These are phyloP conservation scores for Colletotrichum lindemuthianum DNA, from an alignment of 2,329 filamentous ascomycete genomes.

Conservation along the genomic window DNA sequence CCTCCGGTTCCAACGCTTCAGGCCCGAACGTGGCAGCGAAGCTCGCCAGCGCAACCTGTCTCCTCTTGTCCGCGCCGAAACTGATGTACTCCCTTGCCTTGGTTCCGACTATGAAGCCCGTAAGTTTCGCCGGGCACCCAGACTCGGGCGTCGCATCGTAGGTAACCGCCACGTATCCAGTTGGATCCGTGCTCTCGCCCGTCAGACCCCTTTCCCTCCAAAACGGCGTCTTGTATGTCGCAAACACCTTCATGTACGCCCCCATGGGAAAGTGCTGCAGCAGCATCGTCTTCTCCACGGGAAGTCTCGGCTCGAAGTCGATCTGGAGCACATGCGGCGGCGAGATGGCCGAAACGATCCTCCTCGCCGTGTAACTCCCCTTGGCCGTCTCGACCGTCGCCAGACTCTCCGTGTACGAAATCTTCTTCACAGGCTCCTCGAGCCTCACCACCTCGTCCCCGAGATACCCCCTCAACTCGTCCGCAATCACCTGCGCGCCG, in stretches of 20 bases:
- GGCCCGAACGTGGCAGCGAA: constrained; percentile 32
- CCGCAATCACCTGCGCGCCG: constrained; percentile 31
- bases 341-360: constrained; percentile 32
- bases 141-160: constrained; percentile 28
- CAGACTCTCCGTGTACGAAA: constrained; percentile 22
- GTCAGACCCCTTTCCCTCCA: constrained; percentile 32
- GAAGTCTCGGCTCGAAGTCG: constrained; percentile 31
- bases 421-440: constrained; percentile 23
- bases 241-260: constrained; percentile 30
- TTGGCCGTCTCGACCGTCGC: constrained; percentile 19
- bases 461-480: constrained; percentile 24
- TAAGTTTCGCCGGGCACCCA: constrained; percentile 22
- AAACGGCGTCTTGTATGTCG: constrained; percentile 34
- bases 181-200: constrained; percentile 30
- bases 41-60: constrained; percentile 32
- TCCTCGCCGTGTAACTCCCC: constrained; percentile 5
- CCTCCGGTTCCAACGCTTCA: constrained; percentile 35
- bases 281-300: constrained; percentile 23
- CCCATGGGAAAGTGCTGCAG: constrained; percentile 35
- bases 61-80: constrained; percentile 28
- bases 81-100: constrained; percentile 30
- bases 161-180: constrained; percentile 20
- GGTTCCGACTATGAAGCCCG: constrained; percentile 31
- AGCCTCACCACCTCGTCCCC: constrained; percentile 27
- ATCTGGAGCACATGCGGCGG: constrained; percentile 32